Evolutionary conservation across 1,284 basidiomycete genomes (phyloP).

Genomic region (Pseudozyma pruni): DNA sequence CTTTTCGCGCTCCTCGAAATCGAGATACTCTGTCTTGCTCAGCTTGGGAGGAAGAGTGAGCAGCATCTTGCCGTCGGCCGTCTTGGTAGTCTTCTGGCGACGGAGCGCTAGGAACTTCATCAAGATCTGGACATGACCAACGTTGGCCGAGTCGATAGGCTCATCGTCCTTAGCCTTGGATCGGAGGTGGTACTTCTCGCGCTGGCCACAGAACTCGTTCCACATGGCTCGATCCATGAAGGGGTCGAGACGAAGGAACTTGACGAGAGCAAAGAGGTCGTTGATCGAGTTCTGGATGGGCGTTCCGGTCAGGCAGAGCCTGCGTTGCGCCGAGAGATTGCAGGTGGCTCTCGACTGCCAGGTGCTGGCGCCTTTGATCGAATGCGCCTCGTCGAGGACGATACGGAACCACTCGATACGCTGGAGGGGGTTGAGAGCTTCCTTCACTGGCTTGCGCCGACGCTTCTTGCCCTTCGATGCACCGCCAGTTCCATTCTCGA

Average conservation of each 20-base stretch:
- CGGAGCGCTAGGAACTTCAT: slow-evolving; percentile 97
- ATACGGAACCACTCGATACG: slow-evolving; percentile 97
- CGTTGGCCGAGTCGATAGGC: slow-evolving; percentile 79
- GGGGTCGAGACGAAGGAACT: slow-evolving; percentile 90
- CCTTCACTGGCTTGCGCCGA: slow-evolving; percentile 70
- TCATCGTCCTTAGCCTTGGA: slow-evolving; percentile 43
- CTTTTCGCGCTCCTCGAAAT: slow-evolving; percentile 84
- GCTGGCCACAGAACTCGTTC: slow-evolving; percentile 90
- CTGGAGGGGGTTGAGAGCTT: slow-evolving; percentile 87
- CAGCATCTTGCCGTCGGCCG: slow-evolving; percentile 83
- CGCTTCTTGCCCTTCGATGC: slow-evolving; percentile 69
- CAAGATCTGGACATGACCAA: slow-evolving; percentile 92
- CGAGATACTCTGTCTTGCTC: slow-evolving; percentile 84
- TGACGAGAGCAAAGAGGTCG: slow-evolving; percentile 95
- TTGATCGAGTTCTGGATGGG: slow-evolving; percentile 99
- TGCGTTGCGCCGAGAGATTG: slow-evolving; percentile 90
- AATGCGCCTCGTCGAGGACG: slow-evolving; percentile 92
- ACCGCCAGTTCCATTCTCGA: slow-evolving; percentile 14
- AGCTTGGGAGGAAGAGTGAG: slow-evolving; percentile 83
- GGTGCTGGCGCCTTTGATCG: slow-evolving; percentile 94
- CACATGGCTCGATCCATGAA: slow-evolving; percentile 92
- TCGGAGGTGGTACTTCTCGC: slow-evolving; percentile 75
- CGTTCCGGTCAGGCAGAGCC: slow-evolving; percentile 93
- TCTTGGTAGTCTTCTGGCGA: slow-evolving; percentile 89
- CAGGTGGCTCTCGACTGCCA: slow-evolving; percentile 94